Evolutionary conservation across 495 filamentous ascomycete species (phyloP).

Genomic region (Hyaloscypha finlandica): DNA sequence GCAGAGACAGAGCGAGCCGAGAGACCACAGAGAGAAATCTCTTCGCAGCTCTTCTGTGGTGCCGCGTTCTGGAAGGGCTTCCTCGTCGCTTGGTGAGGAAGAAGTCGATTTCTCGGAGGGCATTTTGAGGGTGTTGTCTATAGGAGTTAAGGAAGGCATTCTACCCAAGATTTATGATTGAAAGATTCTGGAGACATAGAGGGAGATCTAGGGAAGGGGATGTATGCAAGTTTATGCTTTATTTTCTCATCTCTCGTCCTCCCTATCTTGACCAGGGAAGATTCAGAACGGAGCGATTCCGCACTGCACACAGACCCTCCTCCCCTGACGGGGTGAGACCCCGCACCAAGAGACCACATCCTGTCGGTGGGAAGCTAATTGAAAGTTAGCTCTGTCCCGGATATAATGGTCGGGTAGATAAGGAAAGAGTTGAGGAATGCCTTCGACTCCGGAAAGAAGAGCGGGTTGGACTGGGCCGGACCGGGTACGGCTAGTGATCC

Average conservation of each 20-base stretch:
- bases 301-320: not conserved
- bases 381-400: not conserved
- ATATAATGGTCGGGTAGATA: not conserved
- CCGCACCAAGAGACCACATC: not conserved
- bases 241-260: not conserved
- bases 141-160: not conserved
- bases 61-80: not conserved
- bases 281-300: not conserved
- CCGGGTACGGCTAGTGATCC: not conserved
- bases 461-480: not conserved
- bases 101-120: not conserved
- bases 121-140: slow-evolving; percentile 1
- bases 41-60: slow-evolving; percentile 19
- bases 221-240: not conserved
- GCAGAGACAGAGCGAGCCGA: slow-evolving; percentile 22
- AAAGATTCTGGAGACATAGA: no score
- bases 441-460: not conserved
- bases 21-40: slow-evolving; percentile 26
- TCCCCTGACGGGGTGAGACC: not conserved
- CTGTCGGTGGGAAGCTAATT: not conserved
- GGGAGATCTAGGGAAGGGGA: no score
- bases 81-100: slow-evolving; percentile 7
- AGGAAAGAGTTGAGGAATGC: not conserved
- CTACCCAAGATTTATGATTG: not conserved
- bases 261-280: not conserved